Evolutionary conservation across 2,329 filamentous ascomycete genomes (phyloP), one percentile per base, ranked within the genome.

Genomic region (Ceratocystis huliohia): DNA sequence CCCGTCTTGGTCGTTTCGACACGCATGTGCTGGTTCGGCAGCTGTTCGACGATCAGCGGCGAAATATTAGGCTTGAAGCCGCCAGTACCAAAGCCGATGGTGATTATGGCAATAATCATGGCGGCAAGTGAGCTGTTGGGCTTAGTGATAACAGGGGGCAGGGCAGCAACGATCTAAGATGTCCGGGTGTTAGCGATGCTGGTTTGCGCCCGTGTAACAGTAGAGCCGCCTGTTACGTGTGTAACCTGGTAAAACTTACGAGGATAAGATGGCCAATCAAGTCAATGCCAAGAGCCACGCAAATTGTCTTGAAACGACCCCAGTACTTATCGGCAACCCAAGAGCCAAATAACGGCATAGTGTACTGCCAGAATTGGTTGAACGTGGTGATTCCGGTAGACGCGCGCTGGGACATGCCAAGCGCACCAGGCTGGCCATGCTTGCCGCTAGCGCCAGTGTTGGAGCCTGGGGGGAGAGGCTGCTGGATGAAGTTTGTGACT

Each of bases 21-120:
- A 45, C 78, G 77, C 65, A 82, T 76, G 68, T 78, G 79, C n/a
- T 82, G 79, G 28, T 82, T 78, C 10, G 77, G 78, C 68, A 85
- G 81, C 73, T 88, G 85, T 71, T 89, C 86, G 22, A 84, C 84
- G 69, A 88, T 84, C 28, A 88, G 75, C 1, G 85, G 84, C 20
- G 82, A 84, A 65, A 91, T 83, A 70, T 91, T 91, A 53, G 86
- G 76, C 77, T 91, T 91, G 79, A 91, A 89, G 68, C 87, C 86
- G 68, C 88, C 88, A 0, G 87, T 89, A 48, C 88, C 88, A 13
- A 89, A 73, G 25, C 78, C 78, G 64, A 80, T 76, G 65, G 75
- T 69, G 44, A 80, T 70, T 65, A 80, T 75, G 7, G 84, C 86
- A 72, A 90, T 80, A 66, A 88, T 78, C 67, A 90, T 83, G 22